Base-by-base conservation (phyloP, 2,329 filamentous ascomycete genomes). In the Dendryphion nanum region DNA sequence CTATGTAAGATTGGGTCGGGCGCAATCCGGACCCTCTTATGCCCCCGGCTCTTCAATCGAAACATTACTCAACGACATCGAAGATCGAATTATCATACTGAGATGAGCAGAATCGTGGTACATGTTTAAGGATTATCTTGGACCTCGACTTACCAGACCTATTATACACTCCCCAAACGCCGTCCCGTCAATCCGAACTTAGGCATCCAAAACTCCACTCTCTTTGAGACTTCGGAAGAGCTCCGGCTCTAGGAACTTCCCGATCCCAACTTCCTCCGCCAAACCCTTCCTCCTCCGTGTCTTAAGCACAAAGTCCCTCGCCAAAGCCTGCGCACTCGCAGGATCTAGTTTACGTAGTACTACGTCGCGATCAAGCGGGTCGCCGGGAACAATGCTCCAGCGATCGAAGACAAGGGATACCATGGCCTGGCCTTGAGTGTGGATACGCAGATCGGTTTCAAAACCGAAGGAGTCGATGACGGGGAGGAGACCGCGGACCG, bases 401-500 rank as follows among this genome's bases (percentile, higher is more conserved):
- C 87, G 83, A 62, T 98, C 93, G 66, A 98, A 98, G 10, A 95
- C 89, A 23, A 98, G 77, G 54, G 84, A 89, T 37, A 97, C 82
- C 58, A 88, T 90, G 39, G 90, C 89, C 63, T 89, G 85, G 36
- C 93, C 91, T 71, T 96, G 88, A 0, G 91, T 96, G 68, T 95
- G 90, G 60, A 97, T 97, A 46, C 93, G 79, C 41, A 98, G 76
- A 71, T 98, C 93, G 12, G 93, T 97, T 73, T 98, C 93, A 67
- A 98, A 97, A 15, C 93, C 93, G 59, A 98, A 98, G 19, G 84
- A 89, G 72, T 98, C 93, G 61, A 98, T 95, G 42, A 97, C 93
- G 7, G 93, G 93, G 39, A 98, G 82, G 34, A 97, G 75, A 3
- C 93, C 93, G 55, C 84, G 86, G 37, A 96, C 90, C 16, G 86